Percentiles rank a stretch among this genome's conserved stretches.
phyloP scores from a whole-genome alignment of 441 rosid genomes.

The Pelargonium citronellum region DNA sequence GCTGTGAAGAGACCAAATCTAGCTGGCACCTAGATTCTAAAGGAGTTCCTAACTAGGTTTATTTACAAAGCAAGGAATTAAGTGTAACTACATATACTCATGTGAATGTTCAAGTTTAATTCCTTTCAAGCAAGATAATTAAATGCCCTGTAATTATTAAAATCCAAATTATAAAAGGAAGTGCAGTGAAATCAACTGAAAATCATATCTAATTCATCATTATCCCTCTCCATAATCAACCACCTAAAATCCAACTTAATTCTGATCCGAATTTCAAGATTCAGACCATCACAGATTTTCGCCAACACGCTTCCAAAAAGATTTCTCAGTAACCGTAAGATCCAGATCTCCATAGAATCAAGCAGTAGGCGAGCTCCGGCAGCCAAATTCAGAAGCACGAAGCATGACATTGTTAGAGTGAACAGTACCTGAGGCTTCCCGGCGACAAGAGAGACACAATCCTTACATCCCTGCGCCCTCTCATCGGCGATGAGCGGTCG shows the following conservation, averaged over 20 bases:
- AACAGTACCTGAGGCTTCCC: constrained; percentile 92
- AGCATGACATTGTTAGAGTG: constrained; percentile 26
- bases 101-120: too few species aligned
- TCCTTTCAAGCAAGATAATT: neutral
- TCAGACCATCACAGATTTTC: neutral
- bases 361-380: neutral
- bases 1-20: neutral
- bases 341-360: constrained; percentile 37
- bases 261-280: constrained; percentile 27
- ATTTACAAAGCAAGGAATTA: neutral
- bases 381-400: constrained; percentile 1
- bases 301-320: constrained; percentile 24
- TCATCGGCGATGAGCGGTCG: constrained; percentile 96
- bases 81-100: neutral
- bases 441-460: constrained; percentile 73
- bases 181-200: neutral
- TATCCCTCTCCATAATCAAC: constrained; percentile 7
- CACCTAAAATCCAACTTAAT: constrained; percentile 20
- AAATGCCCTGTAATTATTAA: neutral
- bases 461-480: constrained; percentile 83
- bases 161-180: neutral
- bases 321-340: constrained; percentile 34
- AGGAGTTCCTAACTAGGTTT: neutral
- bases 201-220: constrained; percentile 7
- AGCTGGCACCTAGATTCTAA: neutral